Base-by-base conservation (phyloP, 805 yeast genomes). In the Lachancea kluyveri region DNA sequence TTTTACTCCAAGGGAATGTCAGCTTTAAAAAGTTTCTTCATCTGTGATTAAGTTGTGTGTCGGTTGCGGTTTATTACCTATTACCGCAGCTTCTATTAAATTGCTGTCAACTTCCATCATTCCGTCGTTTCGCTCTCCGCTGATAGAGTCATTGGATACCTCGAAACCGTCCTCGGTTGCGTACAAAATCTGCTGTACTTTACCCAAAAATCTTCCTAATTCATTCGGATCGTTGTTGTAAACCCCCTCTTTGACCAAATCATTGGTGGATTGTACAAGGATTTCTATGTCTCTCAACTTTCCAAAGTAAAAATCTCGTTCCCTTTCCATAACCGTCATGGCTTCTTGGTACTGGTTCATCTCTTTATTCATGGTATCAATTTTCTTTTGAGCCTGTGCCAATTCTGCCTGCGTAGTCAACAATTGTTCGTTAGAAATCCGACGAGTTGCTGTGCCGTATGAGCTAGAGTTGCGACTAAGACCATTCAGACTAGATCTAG, bases 261-360 rank as follows among this genome's bases (percentile, higher is more conserved):
- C 80, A 31, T 66, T 69, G 8, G 77, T 67, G 15, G 78, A 71
- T 48, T 81, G 86, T 16, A 80, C 72, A 28, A 88, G 60, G 17
- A 85, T 74, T 57, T 92, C 98, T 35, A 92, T 83, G 37, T 84
- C 94, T 41, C 95, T 70, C 32, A 92, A 64, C 59, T 90, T 92
- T 49, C 81, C 78, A 60, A 84, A 90, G 57, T 92, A 92, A 50
- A 90, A 86, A 55, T 84, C 82, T 41, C 97, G 74, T 54, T 92
- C 96, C 1, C 82, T 72, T 48, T 79, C 84, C 30, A 85, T 62
- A 9, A 78, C 73, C 29, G 77, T 82, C 13, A 79, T 70, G 9
- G 79, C 74, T 14, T 71, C 64, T 37, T 67, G 68, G 42, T 70
- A 69, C 41, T 79, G 84, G 10, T 64, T 65, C 12, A 74, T 45